Conservation (phyloP, 805 yeast species). For the Wickerhamiella dianesei region DNA sequence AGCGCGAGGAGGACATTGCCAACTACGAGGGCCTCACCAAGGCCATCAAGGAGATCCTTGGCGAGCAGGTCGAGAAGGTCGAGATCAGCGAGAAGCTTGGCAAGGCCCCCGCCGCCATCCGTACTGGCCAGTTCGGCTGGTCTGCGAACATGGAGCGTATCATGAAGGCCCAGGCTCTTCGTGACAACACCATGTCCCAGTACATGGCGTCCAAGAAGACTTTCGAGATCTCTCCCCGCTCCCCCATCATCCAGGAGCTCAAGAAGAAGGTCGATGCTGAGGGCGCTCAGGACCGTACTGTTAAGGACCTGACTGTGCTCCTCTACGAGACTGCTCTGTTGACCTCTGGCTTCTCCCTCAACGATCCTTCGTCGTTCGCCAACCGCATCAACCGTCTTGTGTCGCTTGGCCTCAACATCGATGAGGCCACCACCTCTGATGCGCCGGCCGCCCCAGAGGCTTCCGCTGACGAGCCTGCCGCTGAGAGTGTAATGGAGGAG, state of each 20-base stretch:
- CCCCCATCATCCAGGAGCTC: slow-evolving; percentile 89
- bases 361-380: slow-evolving; percentile 96
- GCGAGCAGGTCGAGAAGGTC: slow-evolving; percentile 98
- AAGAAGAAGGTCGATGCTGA: slow-evolving; percentile 92
- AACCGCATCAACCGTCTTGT: slow-evolving; percentile 96
- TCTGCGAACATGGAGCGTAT: slow-evolving; percentile 99
- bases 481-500: slow-evolving; percentile 97
- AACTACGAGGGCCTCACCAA: slow-evolving; percentile 88
- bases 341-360: slow-evolving; percentile 97
- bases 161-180: slow-evolving; percentile 99
- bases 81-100: slow-evolving; percentile 93
- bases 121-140: slow-evolving; percentile 99
- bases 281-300: slow-evolving; percentile 97
- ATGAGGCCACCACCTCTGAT: slow-evolving; percentile 35
- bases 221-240: slow-evolving; percentile 95
- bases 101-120: slow-evolving; percentile 94
- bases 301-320: slow-evolving; percentile 91
- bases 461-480: slow-evolving; percentile 44
- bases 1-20: slow-evolving; percentile 85
- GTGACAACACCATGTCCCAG: slow-evolving; percentile 97
- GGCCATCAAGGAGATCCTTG: slow-evolving; percentile 92
- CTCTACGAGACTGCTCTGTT: slow-evolving; percentile 95
- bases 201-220: slow-evolving; percentile 99
- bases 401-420: slow-evolving; percentile 95
- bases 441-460: slow-evolving; percentile 29